Percentiles rank a stretch among this genome's conserved stretches.
These are phyloP conservation scores for Yarrowia deformans DNA, from an alignment of 805 yeast genomes.

Conservation along the genomic window DNA sequence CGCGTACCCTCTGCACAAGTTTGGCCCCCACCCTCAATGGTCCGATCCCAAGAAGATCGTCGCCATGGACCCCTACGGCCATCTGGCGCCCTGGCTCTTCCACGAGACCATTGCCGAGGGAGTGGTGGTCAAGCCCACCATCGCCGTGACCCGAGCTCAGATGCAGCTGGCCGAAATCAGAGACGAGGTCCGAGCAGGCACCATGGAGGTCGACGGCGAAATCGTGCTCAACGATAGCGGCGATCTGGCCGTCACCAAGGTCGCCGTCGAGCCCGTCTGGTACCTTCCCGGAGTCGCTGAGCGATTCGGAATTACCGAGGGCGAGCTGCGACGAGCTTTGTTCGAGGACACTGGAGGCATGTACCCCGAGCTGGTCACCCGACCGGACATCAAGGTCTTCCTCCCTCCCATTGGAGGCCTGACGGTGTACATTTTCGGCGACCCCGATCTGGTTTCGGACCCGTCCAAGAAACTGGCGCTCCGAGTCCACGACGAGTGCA, in stretches of 20 bases:
- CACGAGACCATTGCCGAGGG: slow-evolving; percentile 56
- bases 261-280: slow-evolving; percentile 78
- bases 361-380: slow-evolving; percentile 71
- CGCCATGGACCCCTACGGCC: slow-evolving; percentile 72
- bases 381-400: slow-evolving; percentile 71
- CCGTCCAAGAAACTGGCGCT: slow-evolving; percentile 61
- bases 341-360: slow-evolving; percentile 76
- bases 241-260: slow-evolving; percentile 66
- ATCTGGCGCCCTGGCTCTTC: slow-evolving; percentile 67
- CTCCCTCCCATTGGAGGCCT: slow-evolving; percentile 74
- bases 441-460: slow-evolving; percentile 62
- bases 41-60: slow-evolving; percentile 63
- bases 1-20: slow-evolving; percentile 65
- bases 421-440: slow-evolving; percentile 71
- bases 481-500: slow-evolving; percentile 73
- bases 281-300: slow-evolving; percentile 72
- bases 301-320: slow-evolving; percentile 64
- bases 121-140: slow-evolving; percentile 68
- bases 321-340: slow-evolving; percentile 63
- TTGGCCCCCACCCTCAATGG: slow-evolving; percentile 66
- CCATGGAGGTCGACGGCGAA: slow-evolving; percentile 64
- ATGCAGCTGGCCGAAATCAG: slow-evolving; percentile 66
- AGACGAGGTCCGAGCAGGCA: slow-evolving; percentile 62
- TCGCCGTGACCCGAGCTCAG: slow-evolving; percentile 71
- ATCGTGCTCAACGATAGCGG: slow-evolving; percentile 66